A percentile compares a stretch with the other conserved stretches of the same genome.
These are phyloP conservation scores for Lipomyces kockii DNA, from an alignment of 805 yeast genomes.

Conservation along the genomic window DNA sequence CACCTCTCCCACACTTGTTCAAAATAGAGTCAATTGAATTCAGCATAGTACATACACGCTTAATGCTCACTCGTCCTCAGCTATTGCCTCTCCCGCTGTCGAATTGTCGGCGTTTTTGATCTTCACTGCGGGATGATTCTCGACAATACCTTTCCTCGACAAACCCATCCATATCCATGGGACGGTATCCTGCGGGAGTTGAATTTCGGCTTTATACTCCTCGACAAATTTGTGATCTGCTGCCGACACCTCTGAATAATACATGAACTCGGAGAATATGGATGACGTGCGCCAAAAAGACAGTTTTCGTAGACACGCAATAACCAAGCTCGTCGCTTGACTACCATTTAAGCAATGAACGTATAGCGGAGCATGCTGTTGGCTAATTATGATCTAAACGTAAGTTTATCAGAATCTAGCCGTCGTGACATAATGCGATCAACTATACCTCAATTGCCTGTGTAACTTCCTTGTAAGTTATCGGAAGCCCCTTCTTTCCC, in stretches of 20 bases:
- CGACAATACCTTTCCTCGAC: slow-evolving; percentile 57
- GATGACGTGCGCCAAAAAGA: slow-evolving; percentile 90
- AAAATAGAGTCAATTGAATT: too few relatives aligned
- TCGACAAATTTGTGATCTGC: slow-evolving; percentile 86
- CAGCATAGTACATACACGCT: not conserved
- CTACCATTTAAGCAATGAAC: slow-evolving; percentile 91
- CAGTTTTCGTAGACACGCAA: slow-evolving; percentile 83
- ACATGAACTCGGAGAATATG: slow-evolving; percentile 81
- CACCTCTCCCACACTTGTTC: not conserved
- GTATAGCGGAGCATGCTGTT: slow-evolving; percentile 69
- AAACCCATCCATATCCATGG: slow-evolving; percentile 72
- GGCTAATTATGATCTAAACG: slow-evolving; percentile 58
- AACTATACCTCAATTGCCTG: slow-evolving; percentile 55
- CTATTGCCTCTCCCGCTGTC: not conserved
- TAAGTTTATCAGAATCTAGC: not conserved
- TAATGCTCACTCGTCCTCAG: not conserved
- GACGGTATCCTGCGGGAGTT: slow-evolving; percentile 57
- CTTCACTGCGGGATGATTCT: slow-evolving; percentile 56
- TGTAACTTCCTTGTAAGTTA: slow-evolving; percentile 66
- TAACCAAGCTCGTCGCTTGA: slow-evolving; percentile 77
- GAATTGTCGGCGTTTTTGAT: slow-evolving; percentile 24
- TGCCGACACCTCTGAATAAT: slow-evolving; percentile 75
- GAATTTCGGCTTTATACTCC: slow-evolving; percentile 68
- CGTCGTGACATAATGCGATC: not conserved
- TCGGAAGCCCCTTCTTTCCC: slow-evolving; percentile 74